Conservation (phyloP, 805 yeast genomes). For the Candida boleticola region DNA sequence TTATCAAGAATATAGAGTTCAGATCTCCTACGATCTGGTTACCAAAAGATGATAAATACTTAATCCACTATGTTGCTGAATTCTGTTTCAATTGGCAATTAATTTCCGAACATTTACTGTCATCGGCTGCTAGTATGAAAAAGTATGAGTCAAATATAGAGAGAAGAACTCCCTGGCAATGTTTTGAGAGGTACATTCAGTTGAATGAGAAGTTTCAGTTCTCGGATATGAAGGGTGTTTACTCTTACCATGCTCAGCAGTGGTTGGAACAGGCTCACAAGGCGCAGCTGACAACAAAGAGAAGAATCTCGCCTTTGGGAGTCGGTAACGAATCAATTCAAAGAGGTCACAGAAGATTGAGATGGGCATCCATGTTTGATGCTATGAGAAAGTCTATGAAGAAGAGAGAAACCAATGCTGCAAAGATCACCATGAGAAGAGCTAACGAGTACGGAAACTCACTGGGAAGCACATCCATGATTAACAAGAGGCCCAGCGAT, state of each 20-base stretch:
- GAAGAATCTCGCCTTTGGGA: constrained; percentile 88
- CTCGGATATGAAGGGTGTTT: constrained; percentile 81
- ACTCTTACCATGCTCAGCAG: constrained; percentile 77
- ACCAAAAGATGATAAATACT: constrained; percentile 84
- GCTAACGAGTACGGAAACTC: constrained; percentile 5
- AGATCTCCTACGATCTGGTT: constrained; percentile 95
- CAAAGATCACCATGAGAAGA: constrained; percentile 16
- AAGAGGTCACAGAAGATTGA: constrained; percentile 82
- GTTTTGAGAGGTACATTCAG: constrained; percentile 94
- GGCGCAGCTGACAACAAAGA: constrained; percentile 82
- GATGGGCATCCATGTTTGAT: constrained; percentile 98
- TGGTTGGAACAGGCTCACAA: constrained; percentile 93
- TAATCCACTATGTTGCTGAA: constrained; percentile 79
- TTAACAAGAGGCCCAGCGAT: constrained; percentile 36
- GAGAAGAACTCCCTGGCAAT: constrained; percentile 97
- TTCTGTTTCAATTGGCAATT: constrained; percentile 92
- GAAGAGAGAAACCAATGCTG: constrained; percentile 70
- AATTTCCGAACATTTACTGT: constrained; percentile 75
- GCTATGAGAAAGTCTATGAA: constrained; percentile 88
- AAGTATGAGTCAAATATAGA: constrained; percentile 85
- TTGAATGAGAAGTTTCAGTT: constrained; percentile 85
- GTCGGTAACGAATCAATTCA: constrained; percentile 92
- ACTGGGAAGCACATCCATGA: constrained; percentile 6
- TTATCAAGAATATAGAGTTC: constrained; percentile 71
- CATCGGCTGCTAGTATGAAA: constrained; percentile 53